Evolutionary conservation across 306 rosid genomes (phyloP).

Genomic region (Medicago lupulina): DNA sequence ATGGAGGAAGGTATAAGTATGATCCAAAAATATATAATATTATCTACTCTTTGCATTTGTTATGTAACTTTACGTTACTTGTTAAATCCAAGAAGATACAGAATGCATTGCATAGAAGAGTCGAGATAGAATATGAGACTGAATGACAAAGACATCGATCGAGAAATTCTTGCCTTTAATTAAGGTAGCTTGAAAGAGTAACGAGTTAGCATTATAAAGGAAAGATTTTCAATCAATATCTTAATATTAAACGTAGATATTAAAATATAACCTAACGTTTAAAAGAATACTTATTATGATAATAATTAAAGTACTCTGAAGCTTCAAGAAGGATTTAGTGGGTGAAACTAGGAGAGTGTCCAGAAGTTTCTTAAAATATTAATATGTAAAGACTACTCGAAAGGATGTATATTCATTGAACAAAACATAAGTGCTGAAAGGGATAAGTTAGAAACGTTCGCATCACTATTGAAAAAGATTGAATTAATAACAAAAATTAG

Average conservation of each 20-base stretch:
- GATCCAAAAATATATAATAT: not conserved
- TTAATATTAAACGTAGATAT: not conserved
- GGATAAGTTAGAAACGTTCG: not conserved
- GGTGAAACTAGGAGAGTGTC: slow-evolving; percentile 36
- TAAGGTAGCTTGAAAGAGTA: not conserved
- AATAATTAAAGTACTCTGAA: slow-evolving; percentile 17
- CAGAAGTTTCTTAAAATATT: slow-evolving; percentile 37
- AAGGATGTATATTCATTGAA: slow-evolving; percentile 8
- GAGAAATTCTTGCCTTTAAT: slow-evolving; percentile 20
- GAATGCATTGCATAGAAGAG: not conserved
- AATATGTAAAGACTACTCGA: not conserved
- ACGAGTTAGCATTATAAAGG: not conserved
- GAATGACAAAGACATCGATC: slow-evolving; percentile 22
- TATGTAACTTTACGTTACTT: not conserved
- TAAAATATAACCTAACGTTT: not conserved
- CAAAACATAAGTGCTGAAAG: not conserved
- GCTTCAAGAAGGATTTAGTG: slow-evolving; percentile 22
- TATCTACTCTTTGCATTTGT: not conserved
- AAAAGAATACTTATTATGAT: not conserved
- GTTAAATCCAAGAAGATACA: not conserved
- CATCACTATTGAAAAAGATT: not conserved
- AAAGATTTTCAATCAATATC: slow-evolving; percentile 4
- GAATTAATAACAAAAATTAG: not conserved
- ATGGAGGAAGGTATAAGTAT: slow-evolving; percentile 43
- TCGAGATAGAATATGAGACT: not conserved